Evolutionary conservation across 352 stramenopile species (phyloP), one percentile per base, ranked within the genome.

Genomic region (Elongisporangium prolatum): DNA sequence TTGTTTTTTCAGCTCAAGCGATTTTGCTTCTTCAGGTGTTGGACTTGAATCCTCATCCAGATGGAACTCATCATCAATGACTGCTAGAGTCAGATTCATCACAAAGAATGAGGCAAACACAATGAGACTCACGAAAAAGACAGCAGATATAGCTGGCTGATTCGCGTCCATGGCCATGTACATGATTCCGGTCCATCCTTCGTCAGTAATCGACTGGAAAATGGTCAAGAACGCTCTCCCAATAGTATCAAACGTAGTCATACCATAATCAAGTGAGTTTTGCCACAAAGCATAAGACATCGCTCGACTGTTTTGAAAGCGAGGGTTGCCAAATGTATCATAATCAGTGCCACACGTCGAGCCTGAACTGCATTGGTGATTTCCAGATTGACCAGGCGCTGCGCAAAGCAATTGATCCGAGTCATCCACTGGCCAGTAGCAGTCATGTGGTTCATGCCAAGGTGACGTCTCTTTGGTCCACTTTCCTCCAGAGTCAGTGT

Each of bases 91-190:
- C 21, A 98, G 65, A 59, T 98, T 97, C 68, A 98, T 90, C n/a
- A 97, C 74, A 61, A 98, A 98, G 58, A 97, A 97, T 1, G 86
- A 90, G n/a, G n/a, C n/a, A n/a, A n/a, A n/a, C n/a, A n/a, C n/a
- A n/a, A n/a, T n/a, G n/a, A n/a, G n/a, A n/a, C n/a, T n/a, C n/a
- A n/a, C n/a, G n/a, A n/a, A n/a, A n/a, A n/a, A n/a, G n/a, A n/a
- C n/a, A 18, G 87, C 94, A 37, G 97, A 94, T 2, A 95, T 53
- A 5, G 84, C 28, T 55, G 91, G 66, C 40, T 77, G 63, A 7
- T 76, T 78, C 16, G 76, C 72, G 54, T 86, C 65, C 73, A 87
- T 76, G 17, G 92, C 75, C 72, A 92, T 91, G 67, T 97, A 95
- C 86, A 98, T 98, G 54, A 98, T 89, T 37, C 67, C 49, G 0